Conservation (phyloP, 176 grass and related monocot genomes). For the Thinopyrum elongatum region DNA sequence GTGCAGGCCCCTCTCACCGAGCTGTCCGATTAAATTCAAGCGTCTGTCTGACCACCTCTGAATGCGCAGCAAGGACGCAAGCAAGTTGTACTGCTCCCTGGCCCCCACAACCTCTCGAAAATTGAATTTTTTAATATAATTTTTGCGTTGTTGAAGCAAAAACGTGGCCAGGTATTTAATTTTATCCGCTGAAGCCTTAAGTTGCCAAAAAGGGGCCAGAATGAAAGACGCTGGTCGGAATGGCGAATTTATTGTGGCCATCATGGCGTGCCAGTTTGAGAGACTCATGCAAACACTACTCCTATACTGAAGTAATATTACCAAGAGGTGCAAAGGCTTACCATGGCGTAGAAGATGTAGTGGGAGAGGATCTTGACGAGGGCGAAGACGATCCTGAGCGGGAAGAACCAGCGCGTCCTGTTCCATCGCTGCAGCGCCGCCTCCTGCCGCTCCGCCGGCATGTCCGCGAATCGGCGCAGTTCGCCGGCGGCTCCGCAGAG, state of each 20-base stretch:
- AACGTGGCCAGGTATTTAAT: neutral
- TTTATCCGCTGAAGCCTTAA: neutral
- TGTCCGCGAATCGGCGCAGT: conserved; percentile 62
- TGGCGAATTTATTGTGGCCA: conserved; percentile 2
- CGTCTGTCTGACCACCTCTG: conserved; percentile 15
- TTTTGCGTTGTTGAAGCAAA: neutral
- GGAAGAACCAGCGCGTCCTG: conserved; percentile 37
- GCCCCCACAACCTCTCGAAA: too few relatives aligned
- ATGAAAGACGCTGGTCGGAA: neutral
- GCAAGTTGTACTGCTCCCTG: neutral
- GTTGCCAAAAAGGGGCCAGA: neutral
- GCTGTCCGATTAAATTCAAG: conserved; percentile 22
- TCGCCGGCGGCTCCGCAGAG: conserved; percentile 21
- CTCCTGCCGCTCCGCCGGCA: conserved; percentile 59
- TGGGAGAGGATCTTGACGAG: conserved; percentile 57
- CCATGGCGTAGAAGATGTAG: conserved; percentile 80
- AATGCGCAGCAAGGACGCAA: neutral
- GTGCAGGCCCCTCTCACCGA: neutral
- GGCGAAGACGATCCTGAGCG: conserved; percentile 58
- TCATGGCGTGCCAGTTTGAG: neutral
- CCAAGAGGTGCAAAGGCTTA: neutral
- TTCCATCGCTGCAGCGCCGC: conserved; percentile 59
- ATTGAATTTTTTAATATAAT: neutral
- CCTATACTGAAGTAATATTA: too few relatives aligned
- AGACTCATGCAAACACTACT: neutral